These are phyloP conservation scores for Yamadazyma triangularis DNA, from an alignment of 1,139 yeast genomes.

Conservation along the genomic window DNA sequence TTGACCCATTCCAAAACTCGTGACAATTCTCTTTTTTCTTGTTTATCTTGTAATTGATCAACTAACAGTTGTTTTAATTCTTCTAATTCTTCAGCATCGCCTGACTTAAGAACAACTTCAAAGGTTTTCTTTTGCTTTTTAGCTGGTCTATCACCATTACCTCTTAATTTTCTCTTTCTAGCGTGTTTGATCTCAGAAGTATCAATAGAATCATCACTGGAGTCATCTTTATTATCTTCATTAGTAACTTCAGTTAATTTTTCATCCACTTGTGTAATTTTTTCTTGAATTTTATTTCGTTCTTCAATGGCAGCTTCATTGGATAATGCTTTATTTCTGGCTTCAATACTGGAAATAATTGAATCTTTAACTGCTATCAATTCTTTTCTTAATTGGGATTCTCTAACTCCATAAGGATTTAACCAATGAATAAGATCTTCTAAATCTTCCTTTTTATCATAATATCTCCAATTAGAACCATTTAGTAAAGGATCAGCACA, in stretches of 20 bases:
- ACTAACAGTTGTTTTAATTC: slow-evolving; percentile 29
- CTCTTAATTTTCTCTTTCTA: slow-evolving; percentile 15
- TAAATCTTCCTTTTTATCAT: slow-evolving; percentile 59
- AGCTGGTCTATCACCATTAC: slow-evolving; percentile 7
- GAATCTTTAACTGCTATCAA: slow-evolving; percentile 49
- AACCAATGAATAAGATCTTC: slow-evolving; percentile 61
- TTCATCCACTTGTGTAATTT: slow-evolving; percentile 22
- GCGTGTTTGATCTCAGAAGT: slow-evolving; percentile 9
- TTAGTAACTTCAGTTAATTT: slow-evolving; percentile 10
- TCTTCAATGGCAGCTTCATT: slow-evolving; percentile 38
- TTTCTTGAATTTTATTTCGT: slow-evolving; percentile 35
- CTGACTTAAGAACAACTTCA: slow-evolving; percentile 25
- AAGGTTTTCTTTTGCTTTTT: slow-evolving; percentile 20
- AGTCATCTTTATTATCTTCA: slow-evolving; percentile 21
- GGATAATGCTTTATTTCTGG: slow-evolving; percentile 53
- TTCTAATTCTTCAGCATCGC: slow-evolving; percentile 16
- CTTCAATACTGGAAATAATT: slow-evolving; percentile 52
- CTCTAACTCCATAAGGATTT: slow-evolving; percentile 74
- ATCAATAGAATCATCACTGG: slow-evolving; percentile 16
- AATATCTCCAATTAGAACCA: slow-evolving; percentile 64
- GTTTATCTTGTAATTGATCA: slow-evolving; percentile 24
- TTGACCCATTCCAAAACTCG: slow-evolving; percentile 62
- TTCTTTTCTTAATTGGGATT: slow-evolving; percentile 63
- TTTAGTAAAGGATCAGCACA: slow-evolving; percentile 49
- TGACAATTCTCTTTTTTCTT: slow-evolving; percentile 35